Evolutionary conservation across 2,329 filamentous ascomycete species (phyloP).

Genomic region (Taxawa tesnikishii): DNA sequence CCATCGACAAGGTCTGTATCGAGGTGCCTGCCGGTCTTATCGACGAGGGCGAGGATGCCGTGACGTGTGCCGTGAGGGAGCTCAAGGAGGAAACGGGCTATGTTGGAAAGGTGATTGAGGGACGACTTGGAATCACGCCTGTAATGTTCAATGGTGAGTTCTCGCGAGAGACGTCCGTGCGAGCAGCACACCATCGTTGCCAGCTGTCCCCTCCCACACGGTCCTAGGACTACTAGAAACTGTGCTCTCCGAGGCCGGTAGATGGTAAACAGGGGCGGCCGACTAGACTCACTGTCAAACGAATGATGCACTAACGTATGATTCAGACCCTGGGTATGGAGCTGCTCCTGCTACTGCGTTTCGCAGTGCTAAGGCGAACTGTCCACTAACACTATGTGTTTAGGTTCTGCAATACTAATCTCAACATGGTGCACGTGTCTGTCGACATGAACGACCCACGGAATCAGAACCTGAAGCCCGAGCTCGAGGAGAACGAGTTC

Average conservation of each 20-base stretch:
- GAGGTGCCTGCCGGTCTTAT: conserved; percentile 50
- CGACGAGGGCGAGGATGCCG: conserved; percentile 43
- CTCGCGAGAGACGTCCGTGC: too few relatives aligned
- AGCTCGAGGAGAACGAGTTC: conserved; percentile 48
- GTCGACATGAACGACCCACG: conserved; percentile 36
- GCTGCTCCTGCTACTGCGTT: conserved; percentile 42
- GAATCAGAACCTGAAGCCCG: conserved; percentile 43
- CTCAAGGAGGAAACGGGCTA: conserved; percentile 51
- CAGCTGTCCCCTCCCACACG: conserved; percentile 32
- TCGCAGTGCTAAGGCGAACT: too few relatives aligned
- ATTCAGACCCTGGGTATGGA: too few relatives aligned
- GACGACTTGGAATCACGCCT: conserved; percentile 16
- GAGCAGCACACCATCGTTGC: too few relatives aligned
- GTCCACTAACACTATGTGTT: too few relatives aligned
- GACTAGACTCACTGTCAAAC: too few relatives aligned
- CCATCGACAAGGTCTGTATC: conserved; percentile 44
- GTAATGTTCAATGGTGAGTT: conserved; percentile 30
- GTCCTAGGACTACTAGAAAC: too few relatives aligned
- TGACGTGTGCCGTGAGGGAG: conserved; percentile 45
- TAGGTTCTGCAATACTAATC: conserved; percentile 45
- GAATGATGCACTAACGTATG: too few relatives aligned
- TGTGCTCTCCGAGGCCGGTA: too few relatives aligned
- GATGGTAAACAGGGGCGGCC: too few relatives aligned
- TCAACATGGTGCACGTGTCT: conserved; percentile 43
- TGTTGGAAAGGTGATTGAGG: conserved; percentile 32